Evolutionary conservation across 2,329 filamentous ascomycete genomes (phyloP), one percentile per base, ranked within the genome.

Genomic region (Cryoendolithus antarcticus): DNA sequence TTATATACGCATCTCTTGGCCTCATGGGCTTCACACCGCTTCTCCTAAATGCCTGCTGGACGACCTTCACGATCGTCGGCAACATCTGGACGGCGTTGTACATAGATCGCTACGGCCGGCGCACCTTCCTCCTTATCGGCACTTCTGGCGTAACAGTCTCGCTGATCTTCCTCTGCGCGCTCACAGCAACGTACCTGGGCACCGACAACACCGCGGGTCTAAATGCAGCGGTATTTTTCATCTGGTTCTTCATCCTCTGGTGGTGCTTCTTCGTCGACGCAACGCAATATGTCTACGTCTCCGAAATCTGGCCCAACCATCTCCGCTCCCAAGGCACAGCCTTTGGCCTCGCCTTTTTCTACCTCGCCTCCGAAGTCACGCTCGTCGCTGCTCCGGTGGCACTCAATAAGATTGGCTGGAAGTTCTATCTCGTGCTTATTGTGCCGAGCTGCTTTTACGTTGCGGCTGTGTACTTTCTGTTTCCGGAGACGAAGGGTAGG

Each of bases 221-320:
- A 15, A 52, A 53, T 19, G 62, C 58, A 2, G 60, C 57, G 2
- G 54, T 65, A 1, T 62, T 64, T 43, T 63, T 64, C 47, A 53
- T 62, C 32, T 64, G 61, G 47, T 53, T 64, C 40, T 62, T 57
- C 39, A 59, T 62, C 32, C 44, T 59, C 38, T 63, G 56, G 47
- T 66, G 62, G 56, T 58, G 56, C 34, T 65, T 60, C 28, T 66
- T 58, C 47, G 59, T 66, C 31, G 66, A 69, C 42, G 66, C 66
- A 2, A 66, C 61, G 10, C 65, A 67, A 52, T 69, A 67, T 41
- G 54, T 66, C 13, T 67, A 66, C 39, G 57, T 65, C 24, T 57
- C 59, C 2, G 64, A 67, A 50, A 68, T 67, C 11, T 67, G 65
- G 50, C 65, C 62, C 3, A 66, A 56, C 11, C 56, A 62, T 41